Evolutionary conservation across 1,139 yeast species (phyloP).

Genomic region (Protomyces inundatus): DNA sequence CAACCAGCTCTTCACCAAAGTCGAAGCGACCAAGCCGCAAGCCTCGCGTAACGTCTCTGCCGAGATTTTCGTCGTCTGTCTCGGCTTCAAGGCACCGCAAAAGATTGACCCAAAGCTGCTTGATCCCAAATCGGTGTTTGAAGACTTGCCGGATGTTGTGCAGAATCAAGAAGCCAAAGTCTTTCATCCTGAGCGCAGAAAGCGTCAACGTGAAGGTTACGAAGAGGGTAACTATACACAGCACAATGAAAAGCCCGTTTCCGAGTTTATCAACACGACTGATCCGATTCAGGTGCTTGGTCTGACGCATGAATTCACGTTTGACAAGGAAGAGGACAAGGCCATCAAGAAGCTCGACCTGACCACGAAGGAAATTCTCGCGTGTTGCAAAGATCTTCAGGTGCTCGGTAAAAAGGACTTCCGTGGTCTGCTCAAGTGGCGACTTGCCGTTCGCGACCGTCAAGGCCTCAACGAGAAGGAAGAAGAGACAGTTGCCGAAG

Average conservation of each 20-base stretch:
- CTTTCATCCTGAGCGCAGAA: constrained; percentile 86
- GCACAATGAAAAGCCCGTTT: constrained; percentile 64
- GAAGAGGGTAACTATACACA: constrained; percentile 86
- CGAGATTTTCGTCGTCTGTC: constrained; percentile 94
- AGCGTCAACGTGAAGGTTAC: constrained; percentile 91
- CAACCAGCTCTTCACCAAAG: constrained; percentile 89
- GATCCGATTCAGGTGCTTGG: constrained; percentile 86
- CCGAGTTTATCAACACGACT: constrained; percentile 74
- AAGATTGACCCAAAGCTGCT: constrained; percentile 85
- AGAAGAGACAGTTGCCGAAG: constrained; percentile 48
- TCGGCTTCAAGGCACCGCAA: constrained; percentile 93
- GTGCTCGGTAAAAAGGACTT: constrained; percentile 93
- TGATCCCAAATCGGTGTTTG: constrained; percentile 90
- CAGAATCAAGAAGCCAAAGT: constrained; percentile 86
- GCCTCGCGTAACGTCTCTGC: constrained; percentile 95
- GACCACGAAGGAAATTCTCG: constrained; percentile 70
- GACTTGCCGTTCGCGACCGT: constrained; percentile 75
- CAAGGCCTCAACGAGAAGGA: constrained; percentile 62
- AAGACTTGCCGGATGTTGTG: constrained; percentile 69
- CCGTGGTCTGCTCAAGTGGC: constrained; percentile 74
- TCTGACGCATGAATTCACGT: constrained; percentile 49
- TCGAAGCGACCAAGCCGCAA: constrained; percentile 98
- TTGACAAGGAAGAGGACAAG: constrained; percentile 41
- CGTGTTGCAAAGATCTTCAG: constrained; percentile 82
- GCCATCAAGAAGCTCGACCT: constrained; percentile 63